Conservation (phyloP, 2,329 filamentous ascomycete genomes). For the Ustulina deusta region DNA sequence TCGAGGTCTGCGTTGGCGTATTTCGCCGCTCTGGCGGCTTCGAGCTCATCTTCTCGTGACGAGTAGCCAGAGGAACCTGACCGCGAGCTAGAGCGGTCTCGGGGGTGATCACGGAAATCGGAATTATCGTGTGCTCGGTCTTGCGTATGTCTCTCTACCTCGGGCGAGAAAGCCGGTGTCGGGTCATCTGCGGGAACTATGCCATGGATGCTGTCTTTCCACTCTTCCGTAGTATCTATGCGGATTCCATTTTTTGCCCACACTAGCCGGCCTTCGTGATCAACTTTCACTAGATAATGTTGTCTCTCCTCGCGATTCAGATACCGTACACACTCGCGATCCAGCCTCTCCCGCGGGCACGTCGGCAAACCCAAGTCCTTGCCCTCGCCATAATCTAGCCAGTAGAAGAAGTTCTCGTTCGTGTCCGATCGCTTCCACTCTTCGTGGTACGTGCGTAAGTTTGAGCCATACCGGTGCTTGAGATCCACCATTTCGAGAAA, state of each 20-base stretch:
- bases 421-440: conserved; percentile 84
- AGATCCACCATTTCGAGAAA: conserved; percentile 87
- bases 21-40: conserved; percentile 71
- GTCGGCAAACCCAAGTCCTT: conserved; percentile 74
- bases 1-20: conserved; percentile 75
- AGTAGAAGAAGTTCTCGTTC: conserved; percentile 92
- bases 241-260: conserved; percentile 86
- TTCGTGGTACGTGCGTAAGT: conserved; percentile 82
- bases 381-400: conserved; percentile 87
- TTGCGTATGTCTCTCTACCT: conserved; percentile 49
- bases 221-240: conserved; percentile 81
- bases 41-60: conserved; percentile 61
- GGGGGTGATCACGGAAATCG: background rate
- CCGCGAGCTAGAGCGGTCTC: conserved; percentile 6
- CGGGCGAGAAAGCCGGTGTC: conserved; percentile 64
- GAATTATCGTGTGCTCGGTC: conserved; percentile 40
- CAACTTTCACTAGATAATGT: conserved; percentile 83
- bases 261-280: conserved; percentile 78
- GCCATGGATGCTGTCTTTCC: conserved; percentile 82
- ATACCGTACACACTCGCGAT: conserved; percentile 85
- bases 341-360: conserved; percentile 79
- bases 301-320: conserved; percentile 83
- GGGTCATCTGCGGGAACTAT: conserved; percentile 73
- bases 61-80: conserved; percentile 44
- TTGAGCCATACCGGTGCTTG: conserved; percentile 89